phyloP scores from a whole-genome alignment of 495 filamentous ascomycete species.

The Hypoxylon subgilvum region DNA sequence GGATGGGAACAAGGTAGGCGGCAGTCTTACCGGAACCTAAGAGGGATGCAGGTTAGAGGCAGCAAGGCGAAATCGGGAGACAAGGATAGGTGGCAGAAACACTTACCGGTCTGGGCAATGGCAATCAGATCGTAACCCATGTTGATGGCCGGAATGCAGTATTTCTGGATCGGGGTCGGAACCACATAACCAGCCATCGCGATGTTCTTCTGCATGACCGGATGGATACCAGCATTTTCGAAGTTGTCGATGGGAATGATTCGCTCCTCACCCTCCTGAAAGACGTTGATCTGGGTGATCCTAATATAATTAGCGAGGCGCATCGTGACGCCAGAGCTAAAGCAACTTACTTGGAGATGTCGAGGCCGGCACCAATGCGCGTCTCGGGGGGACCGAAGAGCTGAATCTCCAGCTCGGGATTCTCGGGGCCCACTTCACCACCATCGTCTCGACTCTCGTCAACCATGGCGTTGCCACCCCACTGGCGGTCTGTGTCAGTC shows the following conservation, averaged over 20 bases:
- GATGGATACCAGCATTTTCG: conserved; percentile 81
- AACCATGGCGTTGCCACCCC: conserved; percentile 58
- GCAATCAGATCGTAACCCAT: conserved; percentile 79
- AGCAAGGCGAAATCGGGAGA: not conserved
- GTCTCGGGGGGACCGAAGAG: conserved; percentile 66
- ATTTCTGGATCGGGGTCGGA: conserved; percentile 88
- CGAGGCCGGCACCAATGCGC: conserved; percentile 48
- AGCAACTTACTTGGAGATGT: conserved; percentile 55
- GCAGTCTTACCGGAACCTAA: conserved; percentile 95
- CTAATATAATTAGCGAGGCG: conserved; percentile 42
- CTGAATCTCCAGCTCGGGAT: conserved; percentile 69
- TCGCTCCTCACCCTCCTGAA: conserved; percentile 61
- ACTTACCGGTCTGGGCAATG: conserved; percentile 88
- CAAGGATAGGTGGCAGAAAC: not conserved
- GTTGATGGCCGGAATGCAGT: conserved; percentile 76
- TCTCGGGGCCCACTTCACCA: conserved; percentile 80
- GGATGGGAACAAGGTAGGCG: conserved; percentile 85
- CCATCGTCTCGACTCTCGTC: conserved; percentile 88
- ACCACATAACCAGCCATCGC: conserved; percentile 63
- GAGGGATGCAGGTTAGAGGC: conserved; percentile 1
- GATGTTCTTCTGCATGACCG: conserved; percentile 79
- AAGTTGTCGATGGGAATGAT: conserved; percentile 67
- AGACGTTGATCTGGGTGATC: conserved; percentile 62
- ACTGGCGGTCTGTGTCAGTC: conserved; percentile 34
- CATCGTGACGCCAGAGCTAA: not conserved